Evolutionary conservation across 257 asterid genomes (phyloP), one percentile per base, ranked within the genome.

Genomic region (Nicotiana attenuata): DNA sequence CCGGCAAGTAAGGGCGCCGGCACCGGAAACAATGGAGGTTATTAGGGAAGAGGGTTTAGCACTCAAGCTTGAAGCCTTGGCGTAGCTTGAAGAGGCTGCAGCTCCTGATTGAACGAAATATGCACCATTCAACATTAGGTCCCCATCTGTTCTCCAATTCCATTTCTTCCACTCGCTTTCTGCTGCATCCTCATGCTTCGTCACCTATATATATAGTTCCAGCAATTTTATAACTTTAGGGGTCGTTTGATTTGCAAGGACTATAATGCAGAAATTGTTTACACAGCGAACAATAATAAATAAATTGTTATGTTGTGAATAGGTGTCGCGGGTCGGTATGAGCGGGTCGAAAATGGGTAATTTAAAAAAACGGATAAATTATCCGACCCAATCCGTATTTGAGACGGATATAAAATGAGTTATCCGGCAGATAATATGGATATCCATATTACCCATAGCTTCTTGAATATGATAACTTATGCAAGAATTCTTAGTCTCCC

Each of bases 131-230:
- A 91, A 80, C 96, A 91, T 89, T 47, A 90, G 87, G 85, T 91
- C 96, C 2, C 93, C 93, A 35, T 86, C 89, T 0, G 91, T 85
- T 81, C 96, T 90, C 96, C 96, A 90, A 63, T 90, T 88, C 96
- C 96, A 91, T 2, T 81, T 82, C 82, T 89, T 90, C 96, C 93
- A 91, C 60, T 87, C 87, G 22, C 85, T 87, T 77, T 85, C 88
- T 0, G 96, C 89, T 24, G 96, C 86, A 57, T 85, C 91, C 81
- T 90, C 96, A 29, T 90, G 86, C 64, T 91, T 91, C 0, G 96
- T 91, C 65, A 91, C 95, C 95, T 91, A 56, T 10, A 28, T n/a
- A 15, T 24, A 24, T 13, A 10, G 17, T 56, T 17, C 68, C 47
- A 0, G 24, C 5, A 45, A 10, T 17, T 41, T 45, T 31, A 41